These are phyloP conservation scores for Paecilomyces niveus DNA, from an alignment of 2,329 filamentous ascomycete species.

Conservation along the genomic window DNA sequence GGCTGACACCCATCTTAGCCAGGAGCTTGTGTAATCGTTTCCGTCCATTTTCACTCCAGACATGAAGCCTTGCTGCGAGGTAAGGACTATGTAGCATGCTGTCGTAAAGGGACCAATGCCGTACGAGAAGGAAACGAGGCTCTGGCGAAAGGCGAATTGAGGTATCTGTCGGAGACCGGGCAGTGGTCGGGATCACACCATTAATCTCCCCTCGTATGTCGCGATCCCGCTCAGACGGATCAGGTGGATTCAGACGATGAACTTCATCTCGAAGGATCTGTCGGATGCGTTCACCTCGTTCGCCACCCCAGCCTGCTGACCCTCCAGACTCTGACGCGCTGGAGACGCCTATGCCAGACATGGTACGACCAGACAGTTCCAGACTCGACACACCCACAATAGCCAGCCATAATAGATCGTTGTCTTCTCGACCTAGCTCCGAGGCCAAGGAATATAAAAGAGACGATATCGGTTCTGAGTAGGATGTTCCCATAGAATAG, in stretches of 20 bases:
- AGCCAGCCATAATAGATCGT: conserved; percentile 88
- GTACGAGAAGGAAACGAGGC: conserved; percentile 82
- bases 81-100: conserved; percentile 98
- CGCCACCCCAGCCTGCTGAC: conserved; percentile 68
- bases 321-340: conserved; percentile 50
- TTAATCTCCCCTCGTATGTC: conserved; percentile 60
- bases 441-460: conserved; percentile 92
- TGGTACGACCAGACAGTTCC: conserved; percentile 82
- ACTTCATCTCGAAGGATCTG: conserved; percentile 89
- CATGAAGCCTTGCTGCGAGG: conserved; percentile 81
- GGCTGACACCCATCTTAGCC: conserved; percentile 94
- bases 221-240: conserved; percentile 50
- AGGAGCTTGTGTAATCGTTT: conserved; percentile 89
- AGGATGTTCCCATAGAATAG: conserved; percentile 80
- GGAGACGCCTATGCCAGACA: conserved; percentile 63
- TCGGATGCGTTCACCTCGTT: conserved; percentile 74
- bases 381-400: conserved; percentile 94
- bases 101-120: conserved; percentile 96
- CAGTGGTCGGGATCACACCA: conserved; percentile 84
- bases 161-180: conserved; percentile 80
- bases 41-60: conserved; percentile 85
- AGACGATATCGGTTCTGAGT: conserved; percentile 89
- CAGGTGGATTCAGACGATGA: conserved; percentile 78
- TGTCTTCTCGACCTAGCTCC: conserved; percentile 91
- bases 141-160: conserved; percentile 90